Conservation (phyloP, 192 early-diverging fungal genomes). For the Diversispora eburnea region DNA sequence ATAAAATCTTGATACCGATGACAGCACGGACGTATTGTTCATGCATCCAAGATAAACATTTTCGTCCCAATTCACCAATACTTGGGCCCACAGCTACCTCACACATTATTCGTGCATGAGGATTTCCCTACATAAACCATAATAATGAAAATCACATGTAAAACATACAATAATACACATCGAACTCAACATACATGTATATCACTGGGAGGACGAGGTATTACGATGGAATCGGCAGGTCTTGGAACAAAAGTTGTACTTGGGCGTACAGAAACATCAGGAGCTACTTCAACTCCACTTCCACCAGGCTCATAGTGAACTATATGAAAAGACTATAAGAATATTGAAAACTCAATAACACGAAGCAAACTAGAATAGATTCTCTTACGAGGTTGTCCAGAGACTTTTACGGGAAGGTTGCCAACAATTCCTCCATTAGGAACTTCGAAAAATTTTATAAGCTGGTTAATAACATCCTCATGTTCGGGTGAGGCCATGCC, state of each 20-base stretch:
- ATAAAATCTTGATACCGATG: slow-evolving; percentile 3
- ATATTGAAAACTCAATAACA: slow-evolving; percentile 19
- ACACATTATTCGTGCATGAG: slow-evolving; percentile 25
- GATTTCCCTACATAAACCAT: slow-evolving; percentile 23
- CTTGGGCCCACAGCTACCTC: not conserved
- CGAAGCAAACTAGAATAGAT: slow-evolving; percentile 9
- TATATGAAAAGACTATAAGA: slow-evolving; percentile 18
- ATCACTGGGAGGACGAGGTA: slow-evolving; percentile 17
- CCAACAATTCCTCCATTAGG: not conserved
- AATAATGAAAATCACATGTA: slow-evolving; percentile 4
- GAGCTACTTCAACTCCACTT: not conserved
- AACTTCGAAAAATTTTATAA: slow-evolving; percentile 10
- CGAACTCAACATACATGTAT: slow-evolving; percentile 7
- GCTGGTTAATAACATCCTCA: not conserved
- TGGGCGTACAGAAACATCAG: not conserved
- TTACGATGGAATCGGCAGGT: slow-evolving; percentile 1
- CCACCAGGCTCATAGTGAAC: not conserved
- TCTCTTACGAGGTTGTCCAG: slow-evolving; percentile 1
- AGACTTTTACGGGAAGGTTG: not conserved
- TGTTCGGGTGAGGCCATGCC: not conserved
- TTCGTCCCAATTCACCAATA: not conserved
- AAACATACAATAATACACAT: slow-evolving; percentile 18
- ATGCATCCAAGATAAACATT: slow-evolving; percentile 1
- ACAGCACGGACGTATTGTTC: slow-evolving; percentile 8
- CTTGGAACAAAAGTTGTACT: not conserved